Conservation (phyloP, 2,329 filamentous ascomycete genomes). For the Fusarium tricinctum region DNA sequence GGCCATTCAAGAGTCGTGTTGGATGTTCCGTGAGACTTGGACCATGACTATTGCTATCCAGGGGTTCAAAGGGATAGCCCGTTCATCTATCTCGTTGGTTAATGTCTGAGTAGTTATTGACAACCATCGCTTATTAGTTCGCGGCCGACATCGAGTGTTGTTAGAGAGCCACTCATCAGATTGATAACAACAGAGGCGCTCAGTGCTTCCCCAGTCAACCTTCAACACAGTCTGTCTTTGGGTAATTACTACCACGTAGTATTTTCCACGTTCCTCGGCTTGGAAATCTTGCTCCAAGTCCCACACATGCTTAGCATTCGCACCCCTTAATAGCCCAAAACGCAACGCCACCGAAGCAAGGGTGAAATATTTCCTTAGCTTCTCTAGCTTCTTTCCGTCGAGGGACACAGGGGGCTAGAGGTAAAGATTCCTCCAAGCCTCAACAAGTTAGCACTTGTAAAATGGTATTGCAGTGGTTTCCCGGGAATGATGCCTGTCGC, state of each 20-base stretch:
- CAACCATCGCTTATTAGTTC: slow-evolving; percentile 12
- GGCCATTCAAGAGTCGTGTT: slow-evolving; percentile 23
- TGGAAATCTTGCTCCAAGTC: slow-evolving; percentile 25
- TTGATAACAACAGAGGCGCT: slow-evolving; percentile 45
- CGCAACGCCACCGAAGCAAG: slow-evolving; percentile 46
- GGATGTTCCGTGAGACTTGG: slow-evolving; percentile 33
- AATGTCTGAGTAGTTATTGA: neutral
- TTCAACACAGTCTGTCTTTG: slow-evolving; percentile 15
- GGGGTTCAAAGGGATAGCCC: slow-evolving; percentile 3
- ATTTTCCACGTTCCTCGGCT: slow-evolving; percentile 36
- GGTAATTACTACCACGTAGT: slow-evolving; percentile 10
- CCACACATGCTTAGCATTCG: slow-evolving; percentile 38
- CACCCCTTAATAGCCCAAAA: slow-evolving; percentile 37
- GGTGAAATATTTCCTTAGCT: slow-evolving; percentile 15
- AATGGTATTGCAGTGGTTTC: slow-evolving; percentile 34
- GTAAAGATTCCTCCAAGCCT: slow-evolving; percentile 21
- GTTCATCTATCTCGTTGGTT: neutral
- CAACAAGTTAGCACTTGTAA: slow-evolving; percentile 32
- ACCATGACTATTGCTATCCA: slow-evolving; percentile 17
- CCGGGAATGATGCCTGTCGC: slow-evolving; percentile 49
- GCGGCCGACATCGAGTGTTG: slow-evolving; percentile 5
- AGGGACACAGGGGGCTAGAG: slow-evolving; percentile 10
- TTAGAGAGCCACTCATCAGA: slow-evolving; percentile 29
- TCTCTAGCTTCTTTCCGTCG: slow-evolving; percentile 15
- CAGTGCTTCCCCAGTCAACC: slow-evolving; percentile 23